Evolutionary conservation across 148 eudicot genomes (phyloP).

Genomic region (Dysphania ambrosioides): DNA sequence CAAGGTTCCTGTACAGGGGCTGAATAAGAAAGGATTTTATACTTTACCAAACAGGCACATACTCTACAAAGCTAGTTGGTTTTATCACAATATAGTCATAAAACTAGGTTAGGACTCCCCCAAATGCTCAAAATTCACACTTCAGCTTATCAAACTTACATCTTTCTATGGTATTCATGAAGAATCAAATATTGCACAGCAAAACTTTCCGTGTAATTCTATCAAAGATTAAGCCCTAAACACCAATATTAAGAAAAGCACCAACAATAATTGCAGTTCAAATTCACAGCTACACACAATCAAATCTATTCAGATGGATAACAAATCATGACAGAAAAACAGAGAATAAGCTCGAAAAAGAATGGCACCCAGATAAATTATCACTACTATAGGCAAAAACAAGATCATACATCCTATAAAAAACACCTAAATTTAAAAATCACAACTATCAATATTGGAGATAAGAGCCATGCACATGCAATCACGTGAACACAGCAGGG

Average conservation of each 20-base stretch:
- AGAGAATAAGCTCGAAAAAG: background rate
- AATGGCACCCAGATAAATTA: background rate
- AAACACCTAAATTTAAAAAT: background rate
- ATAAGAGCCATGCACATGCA: no score
- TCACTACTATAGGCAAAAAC: background rate
- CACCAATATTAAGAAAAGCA: background rate
- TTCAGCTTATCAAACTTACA: background rate
- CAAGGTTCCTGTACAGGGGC: no score
- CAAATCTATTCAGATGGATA: background rate
- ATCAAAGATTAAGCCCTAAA: background rate
- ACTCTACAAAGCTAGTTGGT: background rate
- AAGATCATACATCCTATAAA: constrained; percentile 1
- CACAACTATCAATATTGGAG: no score
- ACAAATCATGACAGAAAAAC: background rate
- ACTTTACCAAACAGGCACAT: constrained; percentile 5
- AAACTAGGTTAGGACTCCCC: background rate
- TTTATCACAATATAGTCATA: background rate
- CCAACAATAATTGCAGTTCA: background rate
- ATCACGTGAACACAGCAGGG: no score
- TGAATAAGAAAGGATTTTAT: no score
- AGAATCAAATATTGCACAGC: background rate
- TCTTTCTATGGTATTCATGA: background rate
- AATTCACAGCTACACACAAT: background rate
- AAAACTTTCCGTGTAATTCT: background rate
- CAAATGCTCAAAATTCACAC: background rate